These are phyloP conservation scores for Ophiostoma piceae DNA, from an alignment of 2,329 filamentous ascomycete species.

Conservation along the genomic window DNA sequence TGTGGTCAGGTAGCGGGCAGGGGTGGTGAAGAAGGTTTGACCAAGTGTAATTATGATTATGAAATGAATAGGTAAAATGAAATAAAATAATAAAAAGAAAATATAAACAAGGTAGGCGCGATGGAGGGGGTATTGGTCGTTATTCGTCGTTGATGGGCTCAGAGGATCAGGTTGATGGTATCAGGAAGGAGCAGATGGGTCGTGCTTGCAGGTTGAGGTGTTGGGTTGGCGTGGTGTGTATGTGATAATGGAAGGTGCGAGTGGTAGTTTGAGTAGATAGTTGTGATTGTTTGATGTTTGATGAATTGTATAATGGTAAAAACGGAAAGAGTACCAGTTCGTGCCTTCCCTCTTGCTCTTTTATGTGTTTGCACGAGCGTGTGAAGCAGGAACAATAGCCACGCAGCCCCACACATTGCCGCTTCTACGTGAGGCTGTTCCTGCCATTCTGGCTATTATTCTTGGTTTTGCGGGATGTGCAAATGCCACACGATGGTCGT, in stretches of 20 bases:
- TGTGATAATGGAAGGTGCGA: neutral
- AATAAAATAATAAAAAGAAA: neutral
- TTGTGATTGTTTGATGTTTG: neutral
- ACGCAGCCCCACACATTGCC: neutral
- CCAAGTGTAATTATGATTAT: neutral
- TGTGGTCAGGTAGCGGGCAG: constrained; percentile 3
- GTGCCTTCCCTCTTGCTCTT: constrained; percentile 12
- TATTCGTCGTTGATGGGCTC: neutral
- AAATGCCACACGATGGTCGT: constrained; percentile 12
- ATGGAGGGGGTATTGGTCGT: neutral
- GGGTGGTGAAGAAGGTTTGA: neutral
- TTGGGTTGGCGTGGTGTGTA: neutral
- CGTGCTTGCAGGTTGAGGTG: neutral
- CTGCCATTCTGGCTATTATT: too few relatives aligned
- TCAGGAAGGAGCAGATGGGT: neutral
- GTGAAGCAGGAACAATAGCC: neutral
- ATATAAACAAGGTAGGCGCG: neutral
- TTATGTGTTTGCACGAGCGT: constrained; percentile 9
- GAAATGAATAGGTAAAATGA: neutral
- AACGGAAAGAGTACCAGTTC: neutral
- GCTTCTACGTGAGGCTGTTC: neutral
- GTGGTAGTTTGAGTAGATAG: neutral
- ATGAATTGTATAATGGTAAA: neutral
- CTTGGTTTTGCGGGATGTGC: neutral
- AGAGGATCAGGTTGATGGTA: neutral